Evolutionary conservation across 345 rosid species (phyloP).

Genomic region (Heritiera littoralis): DNA sequence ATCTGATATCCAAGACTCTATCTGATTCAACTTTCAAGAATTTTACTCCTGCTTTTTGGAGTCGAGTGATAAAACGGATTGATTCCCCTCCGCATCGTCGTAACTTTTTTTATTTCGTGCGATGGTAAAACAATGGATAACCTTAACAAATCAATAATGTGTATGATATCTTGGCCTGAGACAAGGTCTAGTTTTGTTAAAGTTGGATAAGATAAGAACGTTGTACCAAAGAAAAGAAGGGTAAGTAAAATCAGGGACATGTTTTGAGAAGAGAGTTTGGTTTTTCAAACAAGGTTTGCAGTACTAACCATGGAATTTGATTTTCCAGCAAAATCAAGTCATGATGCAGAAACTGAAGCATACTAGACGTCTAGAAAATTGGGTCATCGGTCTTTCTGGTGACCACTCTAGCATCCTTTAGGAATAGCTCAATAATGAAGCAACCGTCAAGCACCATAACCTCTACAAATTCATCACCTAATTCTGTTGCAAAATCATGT

Average conservation of each 20-base stretch:
- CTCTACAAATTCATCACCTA: background rate
- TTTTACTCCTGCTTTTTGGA: slow-evolving; percentile 25
- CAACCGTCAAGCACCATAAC: slow-evolving; percentile 30
- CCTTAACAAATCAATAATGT: slow-evolving; percentile 29
- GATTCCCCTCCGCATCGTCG: background rate
- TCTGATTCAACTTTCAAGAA: background rate
- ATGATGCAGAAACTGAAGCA: too few relatives aligned
- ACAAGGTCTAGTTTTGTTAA: background rate
- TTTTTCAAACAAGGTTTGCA: too few relatives aligned
- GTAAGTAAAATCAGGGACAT: too few relatives aligned
- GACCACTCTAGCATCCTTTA: too few relatives aligned
- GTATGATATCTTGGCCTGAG: background rate
- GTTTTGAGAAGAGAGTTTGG: too few relatives aligned
- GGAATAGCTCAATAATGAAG: too few relatives aligned
- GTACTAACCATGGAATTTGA: too few relatives aligned
- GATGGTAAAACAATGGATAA: slow-evolving; percentile 15
- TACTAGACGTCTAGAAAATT: too few relatives aligned
- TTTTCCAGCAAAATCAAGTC: too few relatives aligned
- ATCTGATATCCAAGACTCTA: slow-evolving; percentile 26
- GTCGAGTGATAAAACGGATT: slow-evolving; percentile 5
- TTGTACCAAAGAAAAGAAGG: slow-evolving; percentile 7
- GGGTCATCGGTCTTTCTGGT: too few relatives aligned
- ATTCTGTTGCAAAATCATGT: slow-evolving; percentile 16
- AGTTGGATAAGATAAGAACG: background rate
- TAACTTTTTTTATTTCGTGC: background rate